Base-by-base conservation (phyloP, 2,329 filamentous ascomycete genomes). In the Penicillium sp. region DNA sequence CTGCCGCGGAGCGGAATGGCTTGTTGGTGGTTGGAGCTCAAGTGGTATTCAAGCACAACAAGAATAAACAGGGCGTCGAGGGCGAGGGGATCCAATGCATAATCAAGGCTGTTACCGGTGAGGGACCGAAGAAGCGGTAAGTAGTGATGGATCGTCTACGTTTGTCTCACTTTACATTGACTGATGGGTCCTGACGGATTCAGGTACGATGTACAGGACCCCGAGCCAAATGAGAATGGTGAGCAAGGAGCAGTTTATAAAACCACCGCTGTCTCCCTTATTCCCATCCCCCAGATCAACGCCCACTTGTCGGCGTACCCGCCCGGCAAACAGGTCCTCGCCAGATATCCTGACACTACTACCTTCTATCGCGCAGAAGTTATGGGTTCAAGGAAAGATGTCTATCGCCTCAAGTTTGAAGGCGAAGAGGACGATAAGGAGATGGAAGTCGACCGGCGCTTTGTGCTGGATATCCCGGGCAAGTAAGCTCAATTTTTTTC, bases 311-410 rank as follows among this genome's bases (percentile, higher is more conserved):
- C 88, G 54, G 83, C 88, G 34, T 84, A 82, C 61, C 65, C 79
- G 7, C 74, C 82, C 36, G 87, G 88, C 41, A 89, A 87, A 68
- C 83, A 85, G 42, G 89, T 93, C 8, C 77, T 93, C 53, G 90
- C 90, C 0, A 77, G 91, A 54, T 94, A 94, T 66, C 90, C 90
- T 0, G 86, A 91, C 63, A 93, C 90, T 1, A 92, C 90, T 1
- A 92, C 89, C 0, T 93, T 94, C 65, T 94, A 94, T 70, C 86
- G 89, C 68, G 90, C 90, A 1, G 88, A 91, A 62, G 89, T 93
- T 8, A 88, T 90, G 74, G 86, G 86, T 34, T 83, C 78, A 78
- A 86, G 75, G 65, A 80, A 78, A 59, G 76, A 78, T 42, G 70
- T 71, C 49, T 79, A 77, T 58, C 69, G 74, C 53, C 76, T 93